Evolutionary conservation across 768 basidiomycete species (phyloP).

Genomic region (Termitomyces sp.): DNA sequence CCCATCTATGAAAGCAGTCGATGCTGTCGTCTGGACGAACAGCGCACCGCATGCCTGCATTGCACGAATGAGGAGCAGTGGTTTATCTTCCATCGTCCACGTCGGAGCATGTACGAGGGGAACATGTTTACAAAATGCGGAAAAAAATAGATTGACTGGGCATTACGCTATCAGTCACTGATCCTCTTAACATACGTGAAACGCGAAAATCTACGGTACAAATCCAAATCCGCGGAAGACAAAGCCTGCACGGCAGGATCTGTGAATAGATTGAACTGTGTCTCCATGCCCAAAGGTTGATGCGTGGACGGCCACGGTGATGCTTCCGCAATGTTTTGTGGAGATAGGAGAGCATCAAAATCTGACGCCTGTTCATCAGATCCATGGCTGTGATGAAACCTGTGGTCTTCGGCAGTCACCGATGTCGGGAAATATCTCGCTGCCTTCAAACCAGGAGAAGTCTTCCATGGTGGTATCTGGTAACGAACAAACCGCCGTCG

Average conservation of each 20-base stretch:
- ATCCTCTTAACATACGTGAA: background rate
- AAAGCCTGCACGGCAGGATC: slow-evolving; percentile 15
- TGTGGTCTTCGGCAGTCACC: slow-evolving; percentile 15
- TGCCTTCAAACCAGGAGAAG: slow-evolving; percentile 31
- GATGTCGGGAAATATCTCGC: slow-evolving; percentile 28
- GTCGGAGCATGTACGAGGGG: slow-evolving; percentile 54
- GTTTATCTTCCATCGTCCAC: slow-evolving; percentile 44
- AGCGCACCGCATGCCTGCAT: slow-evolving; percentile 63
- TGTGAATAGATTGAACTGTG: background rate
- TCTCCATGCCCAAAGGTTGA: slow-evolving; percentile 2
- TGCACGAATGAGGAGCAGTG: slow-evolving; percentile 43
- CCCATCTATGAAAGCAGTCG: slow-evolving; percentile 43
- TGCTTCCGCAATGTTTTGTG: background rate
- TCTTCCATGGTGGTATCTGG: slow-evolving; percentile 20
- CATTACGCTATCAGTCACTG: background rate
- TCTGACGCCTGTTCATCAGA: slow-evolving; percentile 16
- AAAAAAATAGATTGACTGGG: slow-evolving; percentile 51
- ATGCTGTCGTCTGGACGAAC: slow-evolving; percentile 45
- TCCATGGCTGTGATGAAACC: slow-evolving; percentile 10
- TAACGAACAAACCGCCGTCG: slow-evolving; percentile 24
- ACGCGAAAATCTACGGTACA: slow-evolving; percentile 44
- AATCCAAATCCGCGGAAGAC: slow-evolving; percentile 44
- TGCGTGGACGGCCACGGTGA: slow-evolving; percentile 17
- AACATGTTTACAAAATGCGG: slow-evolving; percentile 47
- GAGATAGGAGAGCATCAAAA: slow-evolving; percentile 10